Evolutionary conservation across 352 stramenopile genomes (phyloP), one percentile per base, ranked within the genome.

Genomic region (Globisporangium nodosum): DNA sequence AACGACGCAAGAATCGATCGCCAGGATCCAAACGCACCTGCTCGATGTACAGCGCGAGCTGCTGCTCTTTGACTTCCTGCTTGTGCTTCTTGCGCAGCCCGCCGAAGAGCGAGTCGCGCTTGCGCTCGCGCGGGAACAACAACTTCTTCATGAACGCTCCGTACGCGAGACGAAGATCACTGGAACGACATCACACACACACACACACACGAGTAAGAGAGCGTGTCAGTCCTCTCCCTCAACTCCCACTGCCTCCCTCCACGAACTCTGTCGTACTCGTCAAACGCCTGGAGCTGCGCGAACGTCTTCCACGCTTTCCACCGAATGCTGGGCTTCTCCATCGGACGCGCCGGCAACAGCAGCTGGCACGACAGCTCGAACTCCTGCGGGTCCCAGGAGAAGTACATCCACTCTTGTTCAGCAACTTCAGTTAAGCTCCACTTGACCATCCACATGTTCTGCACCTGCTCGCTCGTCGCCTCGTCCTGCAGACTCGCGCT

Each of bases 231-330:
- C 18, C 20, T n/a, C 21, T 16, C 7, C 12, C 12, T 49, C 16
- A 13, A 12, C 1, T 37, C 33, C 33, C 33, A 12, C 13, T 13
- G 8, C 1, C n/a, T 31, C n/a, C 13, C 45, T 7, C 9, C 20
- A 30, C 12, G 20, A 49, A 8, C 11, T n/a, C 21, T 49, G 39
- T 65, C 77, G 55, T 69, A 92, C 82, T 90, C 78, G 24, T 90
- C 76, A 60, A 92, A 86, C 0, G 66, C 55, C 51, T 89, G 82
- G 5, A 90, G 63, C 58, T 92, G 70, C 18, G 69, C 55, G n/a
- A 79, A 77, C 4, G 78, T 78, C 51, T 88, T 88, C 82, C 82
- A 92, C 8, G 74, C 68, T 54, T 88, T 92, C 82, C 82, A 92
- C 45, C 79, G 78, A 56, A 90, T 83, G 50, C 81, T 88, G 13